A percentile compares a stretch with the other conserved stretches of the same genome.
Conservation (phyloP, 2,329 filamentous ascomycete genomes). For the Colletotrichum karsti region DNA sequence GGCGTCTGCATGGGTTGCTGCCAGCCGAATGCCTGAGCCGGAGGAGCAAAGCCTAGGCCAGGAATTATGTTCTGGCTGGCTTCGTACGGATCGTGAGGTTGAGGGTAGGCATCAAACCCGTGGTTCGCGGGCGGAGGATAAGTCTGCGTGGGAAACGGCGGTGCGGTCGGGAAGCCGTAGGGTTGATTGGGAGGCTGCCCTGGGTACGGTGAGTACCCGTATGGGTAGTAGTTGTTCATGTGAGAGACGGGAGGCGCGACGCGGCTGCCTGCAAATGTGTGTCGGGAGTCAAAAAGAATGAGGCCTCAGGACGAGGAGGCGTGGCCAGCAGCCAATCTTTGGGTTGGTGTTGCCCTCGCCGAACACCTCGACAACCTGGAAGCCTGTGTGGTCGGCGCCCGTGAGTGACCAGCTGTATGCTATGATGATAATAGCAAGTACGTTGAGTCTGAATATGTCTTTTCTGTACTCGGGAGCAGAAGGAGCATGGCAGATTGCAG, state of each 20-base stretch:
- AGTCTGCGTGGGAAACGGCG: conserved; percentile 2
- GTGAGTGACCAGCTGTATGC: neutral
- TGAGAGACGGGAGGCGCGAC: neutral
- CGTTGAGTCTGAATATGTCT: neutral
- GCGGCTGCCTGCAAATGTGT: neutral
- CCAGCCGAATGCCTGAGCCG: conserved; percentile 9
- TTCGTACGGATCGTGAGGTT: conserved; percentile 25
- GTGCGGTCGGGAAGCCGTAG: conserved; percentile 19
- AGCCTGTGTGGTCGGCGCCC: neutral
- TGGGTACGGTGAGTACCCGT: conserved; percentile 42
- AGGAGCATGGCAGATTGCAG: conserved; percentile 20
- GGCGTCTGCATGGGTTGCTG: neutral
- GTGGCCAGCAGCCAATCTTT: neutral
- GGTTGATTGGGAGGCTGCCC: conserved; percentile 31
- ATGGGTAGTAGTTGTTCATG: conserved; percentile 50
- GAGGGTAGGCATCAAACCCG: neutral
- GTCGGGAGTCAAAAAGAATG: neutral
- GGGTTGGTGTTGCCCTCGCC: neutral
- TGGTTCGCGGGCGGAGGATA: conserved; percentile 12
- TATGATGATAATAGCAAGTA: conserved; percentile 3
- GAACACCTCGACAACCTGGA: neutral
- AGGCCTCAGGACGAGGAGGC: neutral
- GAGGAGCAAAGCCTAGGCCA: conserved; percentile 32
- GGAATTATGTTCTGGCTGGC: conserved; percentile 34
- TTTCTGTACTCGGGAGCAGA: neutral